Base-by-base conservation (phyloP, 495 filamentous ascomycete species). In the Geopyxis carbonaria region DNA sequence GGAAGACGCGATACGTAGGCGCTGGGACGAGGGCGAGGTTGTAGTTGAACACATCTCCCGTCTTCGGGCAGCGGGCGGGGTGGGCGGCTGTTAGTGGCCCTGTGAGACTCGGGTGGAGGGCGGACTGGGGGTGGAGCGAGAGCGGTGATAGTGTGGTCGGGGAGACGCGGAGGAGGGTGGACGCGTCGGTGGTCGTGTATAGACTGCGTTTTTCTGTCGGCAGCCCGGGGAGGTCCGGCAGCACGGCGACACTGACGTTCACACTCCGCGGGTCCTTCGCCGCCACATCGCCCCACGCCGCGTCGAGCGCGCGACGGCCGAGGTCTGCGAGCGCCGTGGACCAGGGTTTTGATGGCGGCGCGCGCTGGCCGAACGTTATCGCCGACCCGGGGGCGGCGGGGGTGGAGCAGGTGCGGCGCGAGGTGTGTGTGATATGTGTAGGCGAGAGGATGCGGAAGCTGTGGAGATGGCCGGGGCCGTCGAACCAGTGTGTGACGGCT, bases 11-110 rank as follows among this genome's bases (percentile, higher is more conserved):
- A 46, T 85, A 89, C 0, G 66, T 69, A 4, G 61, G 45, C 0
- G 44, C 48, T 10, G 34, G 37, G 7, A 64, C 65, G 3, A 73
- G 30, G 1, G 63, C 49, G 23, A 82, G 67, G 51, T 86, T 86
- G 61, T 66, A 83, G 51, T 84, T 86, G 61, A 68, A 81, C n/a
- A 79, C 52, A 44, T 85, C 78, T 1, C 81, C 80, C 0, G 75
- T 84, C 0, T 62, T 47, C 0, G 77, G 79, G 45, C 84, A 78
- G 0, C 64, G 62, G n/a, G 72, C 70, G 4, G 77, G 69, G 52
- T 86, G 81, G 2, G 80, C 65, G 15, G 67, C 70, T 3, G 73
- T 66, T 3, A 79, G 43, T 1, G 62, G 69, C 0, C 81, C 81
- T 10, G 63, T 68, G 9, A 89, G 58, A 2, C 66, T 62, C 0